Evolutionary conservation across 306 rosid species (phyloP).

Genomic region (Cotoneaster glaucophyllus): DNA sequence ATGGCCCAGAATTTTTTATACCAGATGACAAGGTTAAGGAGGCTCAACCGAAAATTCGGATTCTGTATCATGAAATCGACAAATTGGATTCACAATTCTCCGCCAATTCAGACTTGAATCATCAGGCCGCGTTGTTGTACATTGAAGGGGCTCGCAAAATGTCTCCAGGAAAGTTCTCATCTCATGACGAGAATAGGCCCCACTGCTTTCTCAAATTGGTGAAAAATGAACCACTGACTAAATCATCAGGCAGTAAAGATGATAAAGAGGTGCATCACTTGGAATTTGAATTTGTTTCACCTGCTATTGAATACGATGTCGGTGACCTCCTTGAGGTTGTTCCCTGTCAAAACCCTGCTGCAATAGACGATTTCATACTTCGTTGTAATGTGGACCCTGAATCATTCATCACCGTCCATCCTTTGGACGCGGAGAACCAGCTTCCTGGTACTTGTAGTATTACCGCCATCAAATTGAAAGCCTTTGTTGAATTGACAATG

Average conservation of each 20-base stretch:
- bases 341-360: conserved; percentile 64
- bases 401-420: conserved; percentile 51
- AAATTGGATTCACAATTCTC: conserved; percentile 35
- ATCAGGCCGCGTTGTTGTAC: no score
- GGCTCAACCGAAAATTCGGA: conserved; percentile 48
- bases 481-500: conserved; percentile 71
- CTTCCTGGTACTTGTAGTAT: no score
- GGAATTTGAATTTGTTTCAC: conserved; percentile 70
- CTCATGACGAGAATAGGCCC: no score
- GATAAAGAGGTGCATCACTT: conserved; percentile 81
- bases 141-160: conserved; percentile 64
- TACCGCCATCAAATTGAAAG: conserved; percentile 29
- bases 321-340: conserved; percentile 85
- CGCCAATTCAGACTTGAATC: conserved; percentile 37
- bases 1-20: conserved; percentile 45
- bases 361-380: conserved; percentile 60
- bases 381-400: conserved; percentile 79
- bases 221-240: conserved; percentile 62
- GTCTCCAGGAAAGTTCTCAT: conserved; percentile 50
- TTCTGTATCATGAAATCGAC: conserved; percentile 48
- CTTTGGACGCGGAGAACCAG: no score
- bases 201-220: conserved; percentile 26
- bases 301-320: conserved; percentile 53
- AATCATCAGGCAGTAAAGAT: conserved; percentile 31
- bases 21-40: conserved; percentile 40